Evolutionary conservation across 257 asterid species (phyloP), one percentile per base, ranked within the genome.

Genomic region (Fraxinus cuspidata): DNA sequence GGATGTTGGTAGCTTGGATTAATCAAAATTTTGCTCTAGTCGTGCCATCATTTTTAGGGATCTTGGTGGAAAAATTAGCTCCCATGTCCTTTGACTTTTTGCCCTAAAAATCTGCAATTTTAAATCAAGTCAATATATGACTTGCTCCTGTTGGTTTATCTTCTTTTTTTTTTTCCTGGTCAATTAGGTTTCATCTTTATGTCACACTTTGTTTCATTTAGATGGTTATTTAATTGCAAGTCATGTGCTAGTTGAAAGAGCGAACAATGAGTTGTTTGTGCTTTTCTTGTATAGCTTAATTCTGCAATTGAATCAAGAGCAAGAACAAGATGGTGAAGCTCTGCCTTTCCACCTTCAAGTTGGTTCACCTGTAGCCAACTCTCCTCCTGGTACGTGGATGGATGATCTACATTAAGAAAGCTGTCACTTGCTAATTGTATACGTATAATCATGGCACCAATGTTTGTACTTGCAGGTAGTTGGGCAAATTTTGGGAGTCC

Each of bases 401-500:
- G 58, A 25, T 51, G 63, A 42, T 37, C 32, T 64, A 38, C 69
- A 49, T 76, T 37, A 56, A 7, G 7, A 19, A 28, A 23, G 28
- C n/a, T 9, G 28, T 53, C 69, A 67, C 27, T 2, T 37, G 8
- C 64, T 79, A 29, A 42, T 32, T 11, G 23, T 70, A 25, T 7
- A 51, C 38, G 31, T 60, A 72, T 7, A 78, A n/a, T 28, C 76
- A 71, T 51, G 60, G 71, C 44, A 29, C 58, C 31, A n/a, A 32
- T 84, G 37, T 73, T 31, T 72, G 56, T 31, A 60, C 19, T 13
- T 65, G 28, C 88, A 94, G 98, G 97, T 74, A 84, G 84, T 84
- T 95, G 98, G 99, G 83, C 90, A 42, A 90, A 78, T 84, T 87
- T 83, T 47, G 97, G 97, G 80, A 93, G 99, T 83, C 97, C 98